A percentile compares a stretch with the other conserved stretches of the same genome.
Evolutionary conservation across 768 basidiomycete genomes (phyloP).

Genomic region (Phlebiopsis gigantea): DNA sequence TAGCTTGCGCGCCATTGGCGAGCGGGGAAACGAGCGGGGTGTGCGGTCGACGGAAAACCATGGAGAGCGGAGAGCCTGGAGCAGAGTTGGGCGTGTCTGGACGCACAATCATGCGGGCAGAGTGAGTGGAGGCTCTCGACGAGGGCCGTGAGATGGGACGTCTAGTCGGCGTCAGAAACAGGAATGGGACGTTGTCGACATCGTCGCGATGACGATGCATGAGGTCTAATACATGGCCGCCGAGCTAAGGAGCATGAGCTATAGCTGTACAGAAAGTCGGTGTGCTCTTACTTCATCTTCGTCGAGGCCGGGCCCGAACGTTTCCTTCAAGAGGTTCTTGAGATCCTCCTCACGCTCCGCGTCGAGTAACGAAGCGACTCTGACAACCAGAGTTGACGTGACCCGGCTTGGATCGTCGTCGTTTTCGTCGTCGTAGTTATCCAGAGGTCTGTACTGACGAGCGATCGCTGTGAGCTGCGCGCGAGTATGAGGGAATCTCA

Average conservation of each 20-base stretch:
- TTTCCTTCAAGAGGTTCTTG: slow-evolving; percentile 66
- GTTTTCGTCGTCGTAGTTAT: slow-evolving; percentile 51
- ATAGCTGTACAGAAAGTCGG: background rate
- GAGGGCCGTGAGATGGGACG: slow-evolving; percentile 78
- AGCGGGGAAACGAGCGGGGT: slow-evolving; percentile 76
- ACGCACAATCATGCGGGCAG: slow-evolving; percentile 54
- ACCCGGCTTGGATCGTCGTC: slow-evolving; percentile 48
- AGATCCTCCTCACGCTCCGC: slow-evolving; percentile 87
- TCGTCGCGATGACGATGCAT: slow-evolving; percentile 96
- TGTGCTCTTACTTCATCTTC: slow-evolving; percentile 53
- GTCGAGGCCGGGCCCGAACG: slow-evolving; percentile 52
- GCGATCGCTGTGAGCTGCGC: slow-evolving; percentile 74
- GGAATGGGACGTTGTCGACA: slow-evolving; percentile 73
- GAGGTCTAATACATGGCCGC: slow-evolving; percentile 85
- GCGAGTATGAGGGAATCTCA: slow-evolving; percentile 75
- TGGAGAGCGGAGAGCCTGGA: slow-evolving; percentile 71
- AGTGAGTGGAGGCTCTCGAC: slow-evolving; percentile 71
- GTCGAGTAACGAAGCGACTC: slow-evolving; percentile 65
- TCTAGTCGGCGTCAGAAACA: slow-evolving; percentile 75
- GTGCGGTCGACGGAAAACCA: slow-evolving; percentile 73
- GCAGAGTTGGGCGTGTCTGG: slow-evolving; percentile 75
- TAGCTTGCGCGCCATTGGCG: slow-evolving; percentile 38
- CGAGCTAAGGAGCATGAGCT: slow-evolving; percentile 44
- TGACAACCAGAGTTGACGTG: slow-evolving; percentile 56
- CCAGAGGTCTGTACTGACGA: slow-evolving; percentile 61